phyloP scores from a whole-genome alignment of 192 early-diverging fungal genomes.

The Coemansia sp. region DNA sequence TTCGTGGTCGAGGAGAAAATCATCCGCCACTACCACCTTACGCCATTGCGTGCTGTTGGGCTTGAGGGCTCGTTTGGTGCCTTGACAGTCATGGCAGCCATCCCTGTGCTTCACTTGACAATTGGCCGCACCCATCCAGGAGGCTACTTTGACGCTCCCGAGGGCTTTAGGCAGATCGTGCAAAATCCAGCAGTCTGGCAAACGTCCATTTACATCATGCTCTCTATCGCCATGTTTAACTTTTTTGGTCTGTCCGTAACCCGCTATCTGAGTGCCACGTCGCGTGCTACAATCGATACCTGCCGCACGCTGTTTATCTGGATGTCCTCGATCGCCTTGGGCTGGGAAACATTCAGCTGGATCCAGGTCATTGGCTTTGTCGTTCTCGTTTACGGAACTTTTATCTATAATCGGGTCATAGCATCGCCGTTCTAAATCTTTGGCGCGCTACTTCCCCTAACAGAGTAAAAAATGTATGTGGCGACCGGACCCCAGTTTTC shows the following conservation, averaged over 20 bases:
- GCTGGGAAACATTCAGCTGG: constrained; percentile 93
- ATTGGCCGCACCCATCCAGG: constrained; percentile 71
- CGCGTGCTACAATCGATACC: constrained; percentile 94
- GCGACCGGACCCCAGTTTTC: no score
- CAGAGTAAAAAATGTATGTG: not conserved
- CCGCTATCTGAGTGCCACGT: constrained; percentile 82
- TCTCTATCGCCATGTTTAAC: constrained; percentile 96
- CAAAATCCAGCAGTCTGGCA: constrained; percentile 68
- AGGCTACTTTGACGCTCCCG: constrained; percentile 82
- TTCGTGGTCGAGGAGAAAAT: constrained; percentile 98
- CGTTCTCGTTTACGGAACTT: constrained; percentile 80
- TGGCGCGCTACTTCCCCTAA: not conserved
- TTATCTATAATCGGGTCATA: constrained; percentile 88
- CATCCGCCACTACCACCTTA: constrained; percentile 75
- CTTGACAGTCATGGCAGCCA: constrained; percentile 65
- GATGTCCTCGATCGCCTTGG: constrained; percentile 86
- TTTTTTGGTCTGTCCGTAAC: constrained; percentile 95
- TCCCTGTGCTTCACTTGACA: constrained; percentile 76
- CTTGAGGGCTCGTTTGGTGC: constrained; percentile 94
- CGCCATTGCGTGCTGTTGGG: constrained; percentile 89
- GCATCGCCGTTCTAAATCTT: constrained; percentile 59
- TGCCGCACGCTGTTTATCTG: constrained; percentile 97
- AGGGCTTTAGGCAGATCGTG: constrained; percentile 74
- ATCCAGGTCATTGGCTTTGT: constrained; percentile 90
- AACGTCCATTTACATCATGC: constrained; percentile 79